A percentile compares a stretch with the other conserved stretches of the same genome.
These are phyloP conservation scores for Suillus variegatus DNA, from an alignment of 768 basidiomycete genomes.

Conservation along the genomic window DNA sequence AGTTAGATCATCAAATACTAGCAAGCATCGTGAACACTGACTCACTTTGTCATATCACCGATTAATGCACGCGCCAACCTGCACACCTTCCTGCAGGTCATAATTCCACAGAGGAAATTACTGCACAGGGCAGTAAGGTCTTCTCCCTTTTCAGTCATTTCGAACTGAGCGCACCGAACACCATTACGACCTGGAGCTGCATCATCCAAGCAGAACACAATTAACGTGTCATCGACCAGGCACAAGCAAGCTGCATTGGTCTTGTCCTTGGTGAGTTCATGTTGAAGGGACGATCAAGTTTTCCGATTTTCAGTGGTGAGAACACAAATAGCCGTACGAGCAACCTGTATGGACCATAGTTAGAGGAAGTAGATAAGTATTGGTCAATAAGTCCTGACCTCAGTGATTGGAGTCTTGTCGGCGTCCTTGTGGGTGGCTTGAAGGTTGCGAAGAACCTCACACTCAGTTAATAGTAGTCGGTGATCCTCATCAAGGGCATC, in stretches of 20 bases:
- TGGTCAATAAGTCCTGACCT: slow-evolving; percentile 35
- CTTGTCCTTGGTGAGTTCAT: slow-evolving; percentile 63
- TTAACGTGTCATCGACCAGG: slow-evolving; percentile 87
- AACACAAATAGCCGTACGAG: slow-evolving; percentile 85
- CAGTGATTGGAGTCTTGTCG: slow-evolving; percentile 73
- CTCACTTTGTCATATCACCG: slow-evolving; percentile 91
- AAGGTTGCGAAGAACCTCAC: slow-evolving; percentile 86
- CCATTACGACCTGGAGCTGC: slow-evolving; percentile 40
- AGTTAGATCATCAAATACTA: not conserved
- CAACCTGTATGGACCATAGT: slow-evolving; percentile 50
- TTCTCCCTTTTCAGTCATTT: slow-evolving; percentile 41
- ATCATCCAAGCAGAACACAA: slow-evolving; percentile 93
- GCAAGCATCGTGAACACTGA: not conserved
- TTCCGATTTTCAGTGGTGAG: slow-evolving; percentile 94
- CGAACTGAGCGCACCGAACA: slow-evolving; percentile 6
- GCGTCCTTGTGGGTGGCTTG: slow-evolving; percentile 90
- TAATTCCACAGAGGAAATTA: slow-evolving; percentile 95
- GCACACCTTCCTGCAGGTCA: slow-evolving; percentile 76
- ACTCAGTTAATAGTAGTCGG: slow-evolving; percentile 81
- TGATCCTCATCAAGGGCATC: slow-evolving; percentile 86
- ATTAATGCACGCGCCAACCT: slow-evolving; percentile 95
- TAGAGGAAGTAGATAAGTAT: not conserved
- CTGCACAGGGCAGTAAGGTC: slow-evolving; percentile 79
- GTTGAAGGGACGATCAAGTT: slow-evolving; percentile 81
- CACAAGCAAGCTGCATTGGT: slow-evolving; percentile 81